Base-by-base conservation (phyloP, 2,329 filamentous ascomycete species). In the Pestalotiopsis sp. region DNA sequence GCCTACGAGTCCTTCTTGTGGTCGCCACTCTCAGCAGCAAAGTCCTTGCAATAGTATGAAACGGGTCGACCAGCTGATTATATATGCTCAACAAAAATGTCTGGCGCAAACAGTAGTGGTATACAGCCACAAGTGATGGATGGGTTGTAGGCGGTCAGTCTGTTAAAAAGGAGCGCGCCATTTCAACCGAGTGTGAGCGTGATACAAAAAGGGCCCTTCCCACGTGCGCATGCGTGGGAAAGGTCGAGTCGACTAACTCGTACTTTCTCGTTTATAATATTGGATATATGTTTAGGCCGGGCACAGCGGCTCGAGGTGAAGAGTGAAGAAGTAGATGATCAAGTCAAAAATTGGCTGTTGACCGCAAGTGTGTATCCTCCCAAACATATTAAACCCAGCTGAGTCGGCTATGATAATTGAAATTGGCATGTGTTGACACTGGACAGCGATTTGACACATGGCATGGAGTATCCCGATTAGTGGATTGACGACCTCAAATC, bases 381-480 rank as follows among this genome's bases (percentile, higher is more conserved):
- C 7, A n/a, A n/a, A 10, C 44, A 9, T n/a, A 52, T 20, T 22
- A 52, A 52, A 22, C 14, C 17, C 20, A 52, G 44, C 6, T 48
- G 13, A 52, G 44, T 52, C 44, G 44, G 17, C 20, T 22, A 35
- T 35, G 30, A 35, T 35, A 9, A 35, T 35, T 35, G 30, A 52
- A 52, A 52, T 22, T 52, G 44, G 20, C 44, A 52, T 52, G 44
- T 52, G 44, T 20, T n/a, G 44, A 17, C 44, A 52, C 17, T 52
- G 44, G 44, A 17, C 44, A 52, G 44, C 20, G 44, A n/a, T 52
- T 52, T 52, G 44, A 58, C 56, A 58, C 56, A 26, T 58, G 26
- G 56, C 56, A 58, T 58, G 56, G 20, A 58, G 56, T 58, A 58
- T 52, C 44, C 44, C 44, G 44, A 52, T 52, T 52, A 52, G 44